Base-by-base conservation (phyloP, 805 yeast species). In the Hanseniaspora pseudoguilliermondii region DNA sequence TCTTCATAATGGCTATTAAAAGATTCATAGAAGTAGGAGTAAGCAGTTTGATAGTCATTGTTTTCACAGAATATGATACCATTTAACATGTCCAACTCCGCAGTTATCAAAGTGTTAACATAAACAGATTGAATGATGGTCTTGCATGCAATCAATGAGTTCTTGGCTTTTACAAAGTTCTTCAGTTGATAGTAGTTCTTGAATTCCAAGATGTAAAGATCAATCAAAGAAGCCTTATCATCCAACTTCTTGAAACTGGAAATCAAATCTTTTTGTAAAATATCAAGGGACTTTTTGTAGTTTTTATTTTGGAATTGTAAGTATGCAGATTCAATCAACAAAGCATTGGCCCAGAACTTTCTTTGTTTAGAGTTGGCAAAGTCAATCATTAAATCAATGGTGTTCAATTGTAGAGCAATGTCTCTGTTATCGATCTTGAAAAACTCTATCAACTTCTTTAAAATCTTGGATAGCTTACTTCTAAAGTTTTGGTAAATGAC, bases 101-200 rank as follows among this genome's bases (percentile, higher is more conserved):
- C 97, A 71, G 93, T 96, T 63, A 84, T 77, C 52, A 82, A 74
- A n/a, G 97, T 86, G 10, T 97, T 95, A 64, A 96, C 86, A 73
- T 90, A 95, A 53, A 93, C 87, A 23, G 97, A 79, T 69, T 93
- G 95, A n/a, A 98, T 98, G 2, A 95, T 84, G 0, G 98, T 93
- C 69, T 97, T 80, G 1, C 98, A 96, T 48, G 95, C 83, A 2
- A 97, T 89, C 63, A 93, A 75, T 2, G 96, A 83, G 8, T 97
- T 97, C 64, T 86, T 81, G 5, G 96, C 80, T 71, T 91, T 93
- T 5, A 96, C 85, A 64, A 86, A 77, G 69, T 93, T 93, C 68
- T 96, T 80, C 63, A 93, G 75, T 29, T 95, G 89, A 68, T 90
- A 96, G 69, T 84, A 93, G 42, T 87, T 88, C 65, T 88, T 84